Evolutionary conservation across 495 filamentous ascomycete genomes (phyloP).

Genomic region (Xylaria castorea): DNA sequence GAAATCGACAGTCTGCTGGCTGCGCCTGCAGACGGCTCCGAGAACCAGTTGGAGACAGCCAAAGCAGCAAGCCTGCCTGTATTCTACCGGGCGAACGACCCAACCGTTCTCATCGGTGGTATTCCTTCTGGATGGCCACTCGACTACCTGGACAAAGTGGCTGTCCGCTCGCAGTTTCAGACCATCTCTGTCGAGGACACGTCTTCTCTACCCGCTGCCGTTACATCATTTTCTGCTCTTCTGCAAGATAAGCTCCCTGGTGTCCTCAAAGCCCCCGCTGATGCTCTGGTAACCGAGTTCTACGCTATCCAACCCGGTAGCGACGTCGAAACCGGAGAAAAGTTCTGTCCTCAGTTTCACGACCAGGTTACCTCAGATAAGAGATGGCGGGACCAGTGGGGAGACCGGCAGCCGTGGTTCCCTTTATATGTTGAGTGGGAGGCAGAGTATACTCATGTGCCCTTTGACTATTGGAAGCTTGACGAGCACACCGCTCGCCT

Average conservation of each 20-base stretch:
- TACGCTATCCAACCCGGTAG: not conserved
- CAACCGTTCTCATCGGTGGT: slow-evolving; percentile 54
- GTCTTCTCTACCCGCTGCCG: slow-evolving; percentile 24
- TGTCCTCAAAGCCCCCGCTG: slow-evolving; percentile 22
- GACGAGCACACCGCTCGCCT: slow-evolving; percentile 25
- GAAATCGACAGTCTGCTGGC: slow-evolving; percentile 17
- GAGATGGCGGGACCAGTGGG: slow-evolving; percentile 47
- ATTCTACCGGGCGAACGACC: slow-evolving; percentile 49
- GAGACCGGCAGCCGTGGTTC: slow-evolving; percentile 54
- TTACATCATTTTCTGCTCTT: slow-evolving; percentile 19
- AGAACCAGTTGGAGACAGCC: slow-evolving; percentile 13
- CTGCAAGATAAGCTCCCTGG: slow-evolving; percentile 33
- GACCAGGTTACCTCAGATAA: slow-evolving; percentile 21
- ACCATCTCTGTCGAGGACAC: slow-evolving; percentile 19
- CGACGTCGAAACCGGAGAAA: not conserved
- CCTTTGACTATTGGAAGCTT: slow-evolving; percentile 41
- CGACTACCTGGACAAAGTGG: slow-evolving; percentile 50
- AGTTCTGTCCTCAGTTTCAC: slow-evolving; percentile 28
- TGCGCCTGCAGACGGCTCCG: slow-evolving; percentile 18
- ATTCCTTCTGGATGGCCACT: slow-evolving; percentile 52
- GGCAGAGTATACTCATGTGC: slow-evolving; percentile 57
- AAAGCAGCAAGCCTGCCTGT: slow-evolving; percentile 29
- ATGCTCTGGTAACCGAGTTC: slow-evolving; percentile 36
- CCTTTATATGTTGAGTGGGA: slow-evolving; percentile 64
- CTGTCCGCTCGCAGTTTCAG: slow-evolving; percentile 45